phyloP scores from a whole-genome alignment of 2,329 filamentous ascomycete species.

The Pseudogymnoascus sp. region DNA sequence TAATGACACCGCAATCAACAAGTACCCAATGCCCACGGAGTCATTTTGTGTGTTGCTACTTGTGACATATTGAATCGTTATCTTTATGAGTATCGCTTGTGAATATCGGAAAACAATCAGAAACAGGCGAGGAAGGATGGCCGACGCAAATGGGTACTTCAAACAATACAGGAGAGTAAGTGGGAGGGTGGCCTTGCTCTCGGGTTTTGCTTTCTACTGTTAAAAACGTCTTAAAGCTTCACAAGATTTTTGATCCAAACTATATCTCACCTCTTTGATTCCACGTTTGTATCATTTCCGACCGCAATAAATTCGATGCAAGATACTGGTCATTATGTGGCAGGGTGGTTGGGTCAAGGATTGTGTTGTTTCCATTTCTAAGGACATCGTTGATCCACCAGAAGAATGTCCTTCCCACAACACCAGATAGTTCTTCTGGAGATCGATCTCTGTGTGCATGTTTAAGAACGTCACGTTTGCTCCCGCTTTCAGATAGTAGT shows the following conservation, averaged over 20 bases:
- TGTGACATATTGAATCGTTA: conserved; percentile 29
- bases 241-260: conserved; percentile 11
- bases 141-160: conserved; percentile 23
- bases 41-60: background rate
- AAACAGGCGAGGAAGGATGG: conserved; percentile 30
- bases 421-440: conserved; percentile 14
- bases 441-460: conserved; percentile 5
- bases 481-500: conserved; percentile 13
- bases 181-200: conserved; percentile 24
- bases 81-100: conserved; percentile 34
- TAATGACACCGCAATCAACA: conserved; percentile 28
- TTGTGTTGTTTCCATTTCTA: conserved; percentile 13
- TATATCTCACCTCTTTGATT: conserved; percentile 11
- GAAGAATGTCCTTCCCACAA: conserved; percentile 16
- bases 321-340: conserved; percentile 16
- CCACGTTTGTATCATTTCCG: background rate
- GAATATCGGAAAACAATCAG: conserved; percentile 34
- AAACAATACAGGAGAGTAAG: conserved; percentile 26
- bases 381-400: conserved; percentile 21
- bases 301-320: conserved; percentile 9
- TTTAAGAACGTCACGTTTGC: conserved; percentile 9
- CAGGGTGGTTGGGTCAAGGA: conserved; percentile 16
- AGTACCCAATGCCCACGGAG: conserved; percentile 17
- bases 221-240: background rate
- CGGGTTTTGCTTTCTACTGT: conserved; percentile 18